Conservation (phyloP, 805 yeast genomes). For the Clavispora santaluciae region DNA sequence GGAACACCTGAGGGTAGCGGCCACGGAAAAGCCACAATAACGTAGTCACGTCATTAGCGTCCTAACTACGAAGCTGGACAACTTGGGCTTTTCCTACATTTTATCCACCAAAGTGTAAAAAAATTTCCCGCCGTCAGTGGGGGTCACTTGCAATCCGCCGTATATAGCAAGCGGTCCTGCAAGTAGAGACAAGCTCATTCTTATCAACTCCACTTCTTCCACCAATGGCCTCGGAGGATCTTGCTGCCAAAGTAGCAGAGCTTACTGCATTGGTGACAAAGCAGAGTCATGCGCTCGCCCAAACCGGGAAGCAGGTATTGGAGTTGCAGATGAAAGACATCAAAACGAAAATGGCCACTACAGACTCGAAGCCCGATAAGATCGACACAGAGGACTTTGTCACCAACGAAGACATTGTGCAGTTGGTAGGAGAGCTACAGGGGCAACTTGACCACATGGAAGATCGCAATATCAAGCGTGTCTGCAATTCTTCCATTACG, state of each 20-base stretch:
- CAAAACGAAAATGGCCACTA: conserved; percentile 20
- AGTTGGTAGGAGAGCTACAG: conserved; percentile 84
- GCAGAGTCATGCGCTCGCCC: conserved; percentile 61
- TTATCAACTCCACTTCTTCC: neutral
- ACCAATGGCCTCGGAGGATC: conserved; percentile 2
- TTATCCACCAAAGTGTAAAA: no score
- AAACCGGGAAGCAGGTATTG: conserved; percentile 77
- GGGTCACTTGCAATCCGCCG: no score
- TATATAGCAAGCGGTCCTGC: no score
- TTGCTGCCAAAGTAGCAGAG: conserved; percentile 40
- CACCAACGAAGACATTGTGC: conserved; percentile 79
- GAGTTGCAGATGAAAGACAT: conserved; percentile 60
- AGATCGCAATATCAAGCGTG: conserved; percentile 68
- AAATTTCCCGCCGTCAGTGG: no score
- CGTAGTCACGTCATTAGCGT: no score
- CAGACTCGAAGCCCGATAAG: conserved; percentile 11
- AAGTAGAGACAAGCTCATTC: neutral
- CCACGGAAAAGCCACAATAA: no score
- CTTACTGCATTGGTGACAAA: conserved; percentile 53
- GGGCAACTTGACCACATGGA: conserved; percentile 79
- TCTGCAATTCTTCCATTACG: conserved; percentile 53
- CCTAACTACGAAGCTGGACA: no score
- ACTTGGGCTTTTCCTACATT: no score
- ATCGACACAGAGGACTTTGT: conserved; percentile 55
- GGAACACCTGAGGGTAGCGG: no score